Percentiles rank a stretch among this genome's conserved stretches.
phyloP scores from a whole-genome alignment of 2,329 filamentous ascomycete species.

The Lecanicillium sp. region DNA sequence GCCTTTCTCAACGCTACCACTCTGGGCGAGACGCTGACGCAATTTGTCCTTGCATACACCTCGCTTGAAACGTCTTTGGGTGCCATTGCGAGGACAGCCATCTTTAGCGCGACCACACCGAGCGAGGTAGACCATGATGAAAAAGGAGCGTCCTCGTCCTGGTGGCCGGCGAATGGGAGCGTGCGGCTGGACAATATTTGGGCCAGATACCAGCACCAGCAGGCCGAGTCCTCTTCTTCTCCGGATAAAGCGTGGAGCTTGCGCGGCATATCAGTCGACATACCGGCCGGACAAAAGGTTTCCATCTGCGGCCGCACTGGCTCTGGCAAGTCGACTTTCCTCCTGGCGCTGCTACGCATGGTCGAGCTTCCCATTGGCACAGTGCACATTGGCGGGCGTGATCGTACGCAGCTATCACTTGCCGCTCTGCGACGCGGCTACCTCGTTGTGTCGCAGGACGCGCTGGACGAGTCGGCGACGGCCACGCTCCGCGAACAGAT shows the following conservation, averaged over 20 bases:
- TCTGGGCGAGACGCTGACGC: background rate
- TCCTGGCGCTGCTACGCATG: constrained; percentile 4
- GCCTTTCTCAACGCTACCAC: constrained; percentile 7
- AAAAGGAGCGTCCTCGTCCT: background rate
- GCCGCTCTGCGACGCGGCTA: background rate
- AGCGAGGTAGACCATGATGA: background rate
- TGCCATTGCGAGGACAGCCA: background rate
- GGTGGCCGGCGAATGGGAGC: constrained; percentile 1
- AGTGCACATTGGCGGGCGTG: background rate
- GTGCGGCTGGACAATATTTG: background rate
- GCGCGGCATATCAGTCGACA: background rate
- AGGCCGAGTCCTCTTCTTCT: too few species aligned
- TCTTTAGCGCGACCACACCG: background rate
- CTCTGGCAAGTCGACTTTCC: constrained; percentile 6
- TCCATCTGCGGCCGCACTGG: constrained; percentile 5
- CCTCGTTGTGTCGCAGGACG: constrained; percentile 1
- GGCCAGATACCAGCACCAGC: background rate
- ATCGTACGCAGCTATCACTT: background rate
- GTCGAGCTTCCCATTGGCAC: background rate
- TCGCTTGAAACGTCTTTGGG: constrained; percentile 2
- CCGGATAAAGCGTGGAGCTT: background rate
- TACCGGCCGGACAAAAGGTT: constrained; percentile 1
- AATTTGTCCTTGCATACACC: background rate
- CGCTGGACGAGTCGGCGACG: background rate
- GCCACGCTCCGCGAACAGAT: background rate